Percentiles rank a stretch among this genome's conserved stretches.
phyloP scores from a whole-genome alignment of 345 rosid species.

The Citrus inodora region DNA sequence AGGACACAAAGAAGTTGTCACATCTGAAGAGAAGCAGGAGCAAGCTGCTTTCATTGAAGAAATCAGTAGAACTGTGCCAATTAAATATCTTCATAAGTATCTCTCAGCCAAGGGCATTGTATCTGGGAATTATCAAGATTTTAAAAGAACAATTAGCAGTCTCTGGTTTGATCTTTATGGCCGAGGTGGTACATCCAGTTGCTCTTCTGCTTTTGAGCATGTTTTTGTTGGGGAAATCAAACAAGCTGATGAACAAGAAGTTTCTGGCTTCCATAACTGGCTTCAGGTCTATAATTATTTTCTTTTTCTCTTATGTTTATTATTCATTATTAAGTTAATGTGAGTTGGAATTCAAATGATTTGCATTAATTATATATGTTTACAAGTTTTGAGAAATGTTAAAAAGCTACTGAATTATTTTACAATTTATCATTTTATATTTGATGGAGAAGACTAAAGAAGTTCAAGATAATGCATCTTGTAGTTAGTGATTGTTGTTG shows the following conservation, averaged over 20 bases:
- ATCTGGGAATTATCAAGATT: constrained; percentile 62
- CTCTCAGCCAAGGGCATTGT: constrained; percentile 54
- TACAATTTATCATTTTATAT: background rate
- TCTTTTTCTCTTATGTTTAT: background rate
- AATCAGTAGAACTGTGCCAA: constrained; percentile 83
- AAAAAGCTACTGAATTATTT: background rate
- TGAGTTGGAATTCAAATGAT: background rate
- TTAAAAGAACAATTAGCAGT: constrained; percentile 61
- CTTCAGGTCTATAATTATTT: constrained; percentile 55
- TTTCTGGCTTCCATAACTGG: constrained; percentile 96
- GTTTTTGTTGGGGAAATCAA: constrained; percentile 96
- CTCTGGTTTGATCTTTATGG: constrained; percentile 87
- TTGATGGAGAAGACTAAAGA: background rate
- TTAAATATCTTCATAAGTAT: constrained; percentile 77
- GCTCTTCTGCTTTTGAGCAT: constrained; percentile 96
- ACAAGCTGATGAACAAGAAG: constrained; percentile 66
- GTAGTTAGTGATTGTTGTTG: background rate
- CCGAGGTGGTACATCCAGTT: constrained; percentile 77
- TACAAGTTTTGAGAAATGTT: background rate
- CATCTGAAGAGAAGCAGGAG: constrained; percentile 86
- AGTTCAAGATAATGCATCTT: background rate
- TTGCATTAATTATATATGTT: background rate
- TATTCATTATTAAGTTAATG: background rate
- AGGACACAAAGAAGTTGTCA: constrained; percentile 76
- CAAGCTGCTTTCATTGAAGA: constrained; percentile 88